Base-by-base conservation (phyloP, 225 moss, liverwort and hornwort species). In the Lunularia cruciata region DNA sequence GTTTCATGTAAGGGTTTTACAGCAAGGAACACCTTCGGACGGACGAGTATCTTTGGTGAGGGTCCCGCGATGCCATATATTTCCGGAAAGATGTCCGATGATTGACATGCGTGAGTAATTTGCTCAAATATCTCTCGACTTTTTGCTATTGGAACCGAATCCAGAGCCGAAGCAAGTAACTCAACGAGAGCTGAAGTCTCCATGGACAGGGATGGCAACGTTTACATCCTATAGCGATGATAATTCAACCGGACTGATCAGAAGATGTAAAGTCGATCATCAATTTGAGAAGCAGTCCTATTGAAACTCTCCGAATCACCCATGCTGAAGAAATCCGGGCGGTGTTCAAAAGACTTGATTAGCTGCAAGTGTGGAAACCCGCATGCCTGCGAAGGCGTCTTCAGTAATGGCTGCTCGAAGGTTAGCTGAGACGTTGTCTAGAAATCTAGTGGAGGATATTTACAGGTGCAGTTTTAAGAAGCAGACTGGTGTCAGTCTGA, bases 401-500 rank as follows among this genome's bases (percentile, higher is more conserved):
- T 23, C 55, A 57, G 78, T 82, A 51, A 84, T 86, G 85, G 88
- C 90, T 63, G 88, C 80, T 25, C 76, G 83, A 70, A 85, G 83
- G 70, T 43, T 90, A 70, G 90, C 90, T 63, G 87, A 94, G 65
- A 85, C 87, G 23, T 83, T 94, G 69, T 79, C 88, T 10, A 87
- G 90, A 46, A 82, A 84, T 72, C 71, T 94, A 9, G 86, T 88
- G 52, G 93, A 94, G 27, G 93, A 94, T 68, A 88, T 94, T 30
- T 78, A 85, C 59, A 81, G 74, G 52, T 94, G 87, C 69, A 94
- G 90, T 68, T 75, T 79, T 23, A 84, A 81, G 75, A 85, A 65
- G 65, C 90, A 94, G 63, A 90, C 88, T 42, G 93, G 93, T 31
- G 90, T 94, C 45, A 94, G 90, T 76, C 85, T 94, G 13, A 94